Base-by-base conservation (phyloP, 345 rosid species). In the Mangifera indica region DNA sequence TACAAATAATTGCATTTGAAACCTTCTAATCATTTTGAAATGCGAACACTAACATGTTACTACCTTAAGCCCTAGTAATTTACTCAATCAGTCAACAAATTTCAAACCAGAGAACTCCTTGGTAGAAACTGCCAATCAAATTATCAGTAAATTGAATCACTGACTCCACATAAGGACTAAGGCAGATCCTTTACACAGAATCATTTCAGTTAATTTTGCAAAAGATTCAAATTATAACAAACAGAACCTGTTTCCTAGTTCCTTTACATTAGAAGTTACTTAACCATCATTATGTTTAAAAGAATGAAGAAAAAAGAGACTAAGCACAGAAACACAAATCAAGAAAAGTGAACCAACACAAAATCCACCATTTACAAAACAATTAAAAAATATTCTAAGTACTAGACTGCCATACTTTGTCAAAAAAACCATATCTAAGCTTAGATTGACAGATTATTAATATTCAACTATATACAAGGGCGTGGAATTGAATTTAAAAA, bases 31-130 rank as follows among this genome's bases (percentile, higher is more conserved):
- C 42, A 46, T 45, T 17, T 17, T 46, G 37, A 65, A 45, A 22
- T 10, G 40, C 34, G 3, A 45, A 48, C 69, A 14, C 34, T 29
- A 17, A 42, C 15, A 66, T 26, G 49, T 29, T 64, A 64, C 55
- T 54, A 49, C 17, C 42, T 66, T 49, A 66, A 49, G 25, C 42
- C 18, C 10, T 48, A 48, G 3, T 46, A 25, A 45, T 24, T 24
- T 65, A 48, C 56, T 20, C 25, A 29, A 45, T n/a, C 34, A 65
- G 10, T 65, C 69, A 21, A 65, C 26, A 65, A 55, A 48, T 46
- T 48, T 65, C 56, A 65, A 65, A 65, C 20, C 7, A 48, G 56
- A 48, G 46, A 13, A 11, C 37, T 45, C 46, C 68, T 22, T 22
- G 13, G 63, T 26, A 60, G 63, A 29, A 60, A 29, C 17, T 12